Conservation (phyloP, 805 yeast species). For the Metschnikowia gruessii region DNA sequence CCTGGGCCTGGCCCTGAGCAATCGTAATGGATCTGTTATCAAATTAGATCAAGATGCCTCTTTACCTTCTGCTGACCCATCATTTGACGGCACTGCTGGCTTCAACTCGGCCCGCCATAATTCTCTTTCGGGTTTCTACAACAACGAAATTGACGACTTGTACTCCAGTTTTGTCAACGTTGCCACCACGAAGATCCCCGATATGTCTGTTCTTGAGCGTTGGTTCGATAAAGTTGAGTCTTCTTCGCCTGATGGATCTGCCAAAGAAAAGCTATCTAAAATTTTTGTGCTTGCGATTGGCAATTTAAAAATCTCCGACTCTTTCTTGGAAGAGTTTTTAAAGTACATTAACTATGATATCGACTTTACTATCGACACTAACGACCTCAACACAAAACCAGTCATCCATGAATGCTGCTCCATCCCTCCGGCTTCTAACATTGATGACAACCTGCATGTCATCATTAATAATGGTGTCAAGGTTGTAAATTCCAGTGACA, state of each 20-base stretch:
- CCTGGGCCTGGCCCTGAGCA: neutral
- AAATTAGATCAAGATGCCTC: conserved; percentile 7
- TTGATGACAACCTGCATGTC: conserved; percentile 34
- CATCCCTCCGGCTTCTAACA: conserved; percentile 34
- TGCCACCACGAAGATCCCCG: conserved; percentile 43
- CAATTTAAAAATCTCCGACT: conserved; percentile 62
- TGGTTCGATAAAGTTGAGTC: conserved; percentile 40
- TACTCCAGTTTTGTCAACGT: conserved; percentile 66
- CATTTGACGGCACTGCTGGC: conserved; percentile 3
- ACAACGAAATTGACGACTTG: conserved; percentile 61
- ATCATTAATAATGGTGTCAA: conserved; percentile 44
- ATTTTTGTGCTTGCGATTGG: conserved; percentile 69
- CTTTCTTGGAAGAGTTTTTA: conserved; percentile 50
- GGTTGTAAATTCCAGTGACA: conserved; percentile 36
- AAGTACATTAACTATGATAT: conserved; percentile 45
- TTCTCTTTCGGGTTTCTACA: conserved; percentile 27
- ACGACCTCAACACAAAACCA: conserved; percentile 56
- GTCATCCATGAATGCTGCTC: conserved; percentile 69
- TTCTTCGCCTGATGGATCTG: conserved; percentile 19
- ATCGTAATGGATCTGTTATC: conserved; percentile 8
- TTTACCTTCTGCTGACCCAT: neutral
- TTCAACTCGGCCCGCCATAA: conserved; percentile 15
- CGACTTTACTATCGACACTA: conserved; percentile 64
- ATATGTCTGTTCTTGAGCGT: conserved; percentile 32
- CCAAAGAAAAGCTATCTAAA: conserved; percentile 49